A percentile compares a stretch with the other conserved stretches of the same genome.
Evolutionary conservation across 2,329 filamentous ascomycete genomes (phyloP).

Genomic region (Aspergillus terreus): DNA sequence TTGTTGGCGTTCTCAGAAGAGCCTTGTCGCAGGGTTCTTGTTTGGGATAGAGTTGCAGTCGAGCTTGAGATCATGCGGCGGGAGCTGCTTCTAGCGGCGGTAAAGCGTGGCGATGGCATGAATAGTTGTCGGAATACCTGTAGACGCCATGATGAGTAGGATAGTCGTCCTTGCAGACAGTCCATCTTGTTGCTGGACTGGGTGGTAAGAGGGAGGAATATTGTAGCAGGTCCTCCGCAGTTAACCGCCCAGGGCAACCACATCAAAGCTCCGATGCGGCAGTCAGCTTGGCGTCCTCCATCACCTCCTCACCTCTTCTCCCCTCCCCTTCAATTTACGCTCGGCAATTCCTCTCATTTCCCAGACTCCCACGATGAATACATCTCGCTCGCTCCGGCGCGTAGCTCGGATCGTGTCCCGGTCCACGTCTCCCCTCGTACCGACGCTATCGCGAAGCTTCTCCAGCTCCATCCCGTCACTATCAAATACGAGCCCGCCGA

Average conservation of each 20-base stretch:
- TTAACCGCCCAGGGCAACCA: not conserved
- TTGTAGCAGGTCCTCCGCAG: not conserved
- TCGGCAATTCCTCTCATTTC: conserved; percentile 2
- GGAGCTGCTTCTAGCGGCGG: not conserved
- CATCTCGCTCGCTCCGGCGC: conserved; percentile 18
- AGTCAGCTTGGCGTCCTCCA: conserved; percentile 2
- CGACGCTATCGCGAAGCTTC: conserved; percentile 23
- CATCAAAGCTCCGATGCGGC: not conserved
- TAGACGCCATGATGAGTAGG: conserved; percentile 33
- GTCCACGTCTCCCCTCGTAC: conserved; percentile 1
- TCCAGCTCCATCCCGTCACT: conserved; percentile 23
- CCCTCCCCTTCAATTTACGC: not conserved
- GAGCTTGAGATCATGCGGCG: conserved; percentile 15
- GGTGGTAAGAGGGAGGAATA: conserved; percentile 8
- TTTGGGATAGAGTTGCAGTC: not conserved
- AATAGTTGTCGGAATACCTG: conserved; percentile 23
- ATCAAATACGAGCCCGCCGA: conserved; percentile 30
- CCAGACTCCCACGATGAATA: conserved; percentile 20
- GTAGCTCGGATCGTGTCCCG: conserved; percentile 17
- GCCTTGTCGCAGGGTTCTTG: conserved; percentile 1
- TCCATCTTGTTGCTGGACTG: conserved; percentile 20
- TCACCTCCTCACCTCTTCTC: not conserved
- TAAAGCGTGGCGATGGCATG: conserved; percentile 1
- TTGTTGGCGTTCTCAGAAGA: not conserved
- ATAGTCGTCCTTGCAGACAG: conserved; percentile 19